Evolutionary conservation across 768 basidiomycete species (phyloP).

Genomic region (Hypholoma sublateritium): DNA sequence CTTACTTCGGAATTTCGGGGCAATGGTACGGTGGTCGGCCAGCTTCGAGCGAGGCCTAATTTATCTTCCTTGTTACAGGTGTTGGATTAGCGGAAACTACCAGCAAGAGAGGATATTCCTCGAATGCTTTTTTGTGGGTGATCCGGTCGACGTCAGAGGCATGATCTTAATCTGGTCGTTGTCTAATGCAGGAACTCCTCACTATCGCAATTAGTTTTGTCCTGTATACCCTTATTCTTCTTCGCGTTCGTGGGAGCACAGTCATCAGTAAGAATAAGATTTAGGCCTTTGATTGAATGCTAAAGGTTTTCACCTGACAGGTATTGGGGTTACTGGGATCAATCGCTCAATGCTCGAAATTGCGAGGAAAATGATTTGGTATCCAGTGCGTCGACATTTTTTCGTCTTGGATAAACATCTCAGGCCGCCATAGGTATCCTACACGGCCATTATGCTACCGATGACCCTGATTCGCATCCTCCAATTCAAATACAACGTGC

Average conservation of each 20-base stretch:
- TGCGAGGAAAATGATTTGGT: slow-evolving; percentile 7
- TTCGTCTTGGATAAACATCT: neutral
- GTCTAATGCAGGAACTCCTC: slow-evolving; percentile 7
- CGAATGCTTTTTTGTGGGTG: slow-evolving; percentile 45
- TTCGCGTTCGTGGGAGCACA: slow-evolving; percentile 14
- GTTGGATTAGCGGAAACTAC: slow-evolving; percentile 46
- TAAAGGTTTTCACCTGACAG: neutral
- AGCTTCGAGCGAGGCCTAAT: neutral
- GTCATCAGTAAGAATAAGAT: slow-evolving; percentile 8
- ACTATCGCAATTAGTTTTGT: slow-evolving; percentile 12
- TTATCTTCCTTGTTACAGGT: slow-evolving; percentile 15
- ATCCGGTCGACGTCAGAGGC: no score
- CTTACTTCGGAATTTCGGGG: slow-evolving; percentile 46
- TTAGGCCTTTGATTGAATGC: slow-evolving; percentile 9
- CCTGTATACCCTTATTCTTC: slow-evolving; percentile 11
- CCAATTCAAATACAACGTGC: slow-evolving; percentile 24
- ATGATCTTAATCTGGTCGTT: neutral
- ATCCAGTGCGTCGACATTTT: neutral
- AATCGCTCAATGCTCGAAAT: slow-evolving; percentile 11
- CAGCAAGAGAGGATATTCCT: slow-evolving; percentile 35
- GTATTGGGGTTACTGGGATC: neutral
- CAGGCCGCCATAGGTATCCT: slow-evolving; percentile 7
- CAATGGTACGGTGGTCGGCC: slow-evolving; percentile 30
- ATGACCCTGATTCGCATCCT: slow-evolving; percentile 28
- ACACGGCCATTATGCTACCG: slow-evolving; percentile 26